Base-by-base conservation (phyloP, 1,139 yeast genomes). In the Lodderomyces pseudojiufengensis region DNA sequence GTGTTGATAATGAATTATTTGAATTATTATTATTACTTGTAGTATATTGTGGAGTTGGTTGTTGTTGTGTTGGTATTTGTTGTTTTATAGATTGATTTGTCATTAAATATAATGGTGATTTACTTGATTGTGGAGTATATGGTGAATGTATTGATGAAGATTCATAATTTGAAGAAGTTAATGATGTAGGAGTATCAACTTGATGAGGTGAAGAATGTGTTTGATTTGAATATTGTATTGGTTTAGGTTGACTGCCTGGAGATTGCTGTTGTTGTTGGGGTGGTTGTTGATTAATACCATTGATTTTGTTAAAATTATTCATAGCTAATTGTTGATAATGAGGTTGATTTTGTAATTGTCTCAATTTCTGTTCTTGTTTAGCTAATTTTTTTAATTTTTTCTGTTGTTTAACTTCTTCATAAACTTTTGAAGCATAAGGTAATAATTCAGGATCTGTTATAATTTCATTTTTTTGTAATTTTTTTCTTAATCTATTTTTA, bases 401-500 rank as follows among this genome's bases (percentile, higher is more conserved):
- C 27, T 32, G 28, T 23, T 36, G 36, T 31, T 37, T 33, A 9
- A 43, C 48, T 33, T 44, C 47, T 34, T 40, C 39, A 12, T 39
- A 26, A 10, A 44, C 45, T 35, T 43, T 43, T 3, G 37, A 34
- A 9, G 48, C 47, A 43, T 38, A 45, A 9, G 47, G 48, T 24
- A 45, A 33, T 24, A 45, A 38, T 23, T 41, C 46, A 11, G 45
- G 47, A 37, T 44, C 48, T 9, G 35, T 32, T 9, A 44, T 41
- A 24, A 36, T 36, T 26, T 44, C 43, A 33, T 44, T 44, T 32
- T 43, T 45, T 29, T 45, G 47, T 45, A 68, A 52, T 46, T 63
- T 68, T 47, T 65, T 67, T 54, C 59, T 62, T 43, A 69, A 52
- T 43, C 67, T 59, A 48, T 68, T 69, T 53, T 69, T 68, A 38